These are phyloP conservation scores for Reticulascus tulasneorum DNA, from an alignment of 2,329 filamentous ascomycete species.

Conservation along the genomic window DNA sequence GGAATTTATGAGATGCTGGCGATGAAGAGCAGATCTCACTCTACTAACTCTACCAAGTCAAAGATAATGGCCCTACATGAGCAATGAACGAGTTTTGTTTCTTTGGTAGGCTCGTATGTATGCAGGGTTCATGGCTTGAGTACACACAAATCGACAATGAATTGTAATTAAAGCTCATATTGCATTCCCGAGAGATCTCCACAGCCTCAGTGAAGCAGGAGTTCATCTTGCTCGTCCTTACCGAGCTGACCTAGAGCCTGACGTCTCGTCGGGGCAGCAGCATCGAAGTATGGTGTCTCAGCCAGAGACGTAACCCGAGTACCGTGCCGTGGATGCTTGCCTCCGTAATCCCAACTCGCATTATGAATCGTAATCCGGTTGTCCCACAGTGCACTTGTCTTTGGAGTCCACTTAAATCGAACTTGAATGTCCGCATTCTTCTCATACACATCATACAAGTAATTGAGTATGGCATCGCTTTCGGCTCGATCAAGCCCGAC, in stretches of 20 bases:
- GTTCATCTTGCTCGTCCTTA: conserved; percentile 41
- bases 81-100: too few relatives aligned
- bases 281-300: conserved; percentile 67
- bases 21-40: too few relatives aligned
- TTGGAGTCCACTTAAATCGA: conserved; percentile 66
- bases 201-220: too few relatives aligned
- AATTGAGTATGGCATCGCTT: conserved; percentile 63
- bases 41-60: too few relatives aligned
- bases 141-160: too few relatives aligned
- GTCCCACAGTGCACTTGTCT: conserved; percentile 67
- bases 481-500: conserved; percentile 66
- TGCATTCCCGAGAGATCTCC: too few relatives aligned
- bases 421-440: conserved; percentile 68
- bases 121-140: too few relatives aligned
- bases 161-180: too few relatives aligned
- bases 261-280: conserved; percentile 60
- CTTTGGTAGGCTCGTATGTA: too few relatives aligned
- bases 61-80: too few relatives aligned
- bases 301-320: conserved; percentile 68
- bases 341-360: conserved; percentile 70
- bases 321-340: conserved; percentile 63
- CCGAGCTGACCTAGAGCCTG: conserved; percentile 63
- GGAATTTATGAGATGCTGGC: too few relatives aligned
- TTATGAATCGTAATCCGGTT: conserved; percentile 73
- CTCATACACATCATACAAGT: conserved; percentile 66